Base-by-base conservation (phyloP, 2,329 filamentous ascomycete species). In the Venturiaceae sp. region DNA sequence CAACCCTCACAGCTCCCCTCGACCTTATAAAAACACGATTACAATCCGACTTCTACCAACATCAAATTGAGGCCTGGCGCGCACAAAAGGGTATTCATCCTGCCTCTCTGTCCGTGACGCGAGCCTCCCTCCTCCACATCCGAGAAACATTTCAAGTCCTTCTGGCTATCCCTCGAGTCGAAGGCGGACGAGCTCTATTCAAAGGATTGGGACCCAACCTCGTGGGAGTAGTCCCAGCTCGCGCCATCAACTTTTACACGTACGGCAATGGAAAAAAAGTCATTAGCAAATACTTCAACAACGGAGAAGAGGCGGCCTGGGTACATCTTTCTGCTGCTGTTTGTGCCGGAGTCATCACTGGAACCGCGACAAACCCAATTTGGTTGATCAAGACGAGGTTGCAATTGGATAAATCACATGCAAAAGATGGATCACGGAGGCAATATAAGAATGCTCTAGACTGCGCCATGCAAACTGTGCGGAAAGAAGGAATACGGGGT, bases 371-470 rank as follows among this genome's bases (percentile, higher is more conserved):
- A 37, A 96, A 96, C 72, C 92, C 92, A 1, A 96, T 97, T 67
- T 97, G 92, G 92, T 82, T 97, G 62, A 84, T 97, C 68, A 97
- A 97, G 80, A 97, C 92, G 41, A 80, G 92, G 33, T 71, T 97
- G 65, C 92, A 97, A 74, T 82, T 97, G 34, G 92, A 97, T 76
- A 95, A 92, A 76, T 89, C 88, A 68, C 82, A 84, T 56, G 87
- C 86, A 16, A 81, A 83, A 65, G 75, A 75, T 61, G 73, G 70
- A 41, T 34, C 76, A 76, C 80, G 60, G 55, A 80, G 92, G 56
- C 84, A 84, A 67, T 96, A 97, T 74, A 84, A 84, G 70, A 96
- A 96, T 71, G 92, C 89, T 62, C 81, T 85, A 72, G 92, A 97
- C 72, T 97, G 92, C 71, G 84, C 92, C 59, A 83, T 83, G 64